Conservation (phyloP, 768 basidiomycete genomes). For the Agaricus subrufescens region DNA sequence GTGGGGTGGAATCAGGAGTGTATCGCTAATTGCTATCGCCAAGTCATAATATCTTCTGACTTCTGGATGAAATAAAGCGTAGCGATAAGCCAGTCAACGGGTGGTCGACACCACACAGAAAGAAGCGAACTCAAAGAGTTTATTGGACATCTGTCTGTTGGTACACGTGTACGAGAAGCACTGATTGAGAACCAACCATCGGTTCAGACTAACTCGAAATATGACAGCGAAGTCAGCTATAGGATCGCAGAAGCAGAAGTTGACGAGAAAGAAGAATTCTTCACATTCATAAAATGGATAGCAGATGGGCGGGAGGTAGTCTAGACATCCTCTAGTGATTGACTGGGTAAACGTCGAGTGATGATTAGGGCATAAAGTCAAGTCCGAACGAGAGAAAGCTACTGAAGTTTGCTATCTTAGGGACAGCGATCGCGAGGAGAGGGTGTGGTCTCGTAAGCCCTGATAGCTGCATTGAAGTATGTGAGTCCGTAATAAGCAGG, state of each 20-base stretch:
- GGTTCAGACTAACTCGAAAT: neutral
- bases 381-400: neutral
- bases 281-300: neutral
- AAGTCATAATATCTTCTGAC: too few species aligned
- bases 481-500: neutral
- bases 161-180: neutral
- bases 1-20: too few species aligned
- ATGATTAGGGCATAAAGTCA: neutral
- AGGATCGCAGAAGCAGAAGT: neutral
- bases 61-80: neutral
- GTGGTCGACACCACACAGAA: neutral
- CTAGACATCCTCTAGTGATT: neutral
- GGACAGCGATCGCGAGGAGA: constrained; percentile 38
- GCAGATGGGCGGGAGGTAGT: neutral
- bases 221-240: neutral
- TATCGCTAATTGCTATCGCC: too few species aligned
- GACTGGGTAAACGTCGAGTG: neutral
- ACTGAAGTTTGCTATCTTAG: neutral
- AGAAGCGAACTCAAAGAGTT: neutral
- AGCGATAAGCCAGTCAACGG: neutral
- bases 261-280: neutral
- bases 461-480: constrained; percentile 34
- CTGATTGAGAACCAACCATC: neutral
- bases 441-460: constrained; percentile 53
- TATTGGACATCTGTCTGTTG: neutral